Conservation (phyloP, 768 basidiomycete genomes). For the Phanerochaete carnosa region DNA sequence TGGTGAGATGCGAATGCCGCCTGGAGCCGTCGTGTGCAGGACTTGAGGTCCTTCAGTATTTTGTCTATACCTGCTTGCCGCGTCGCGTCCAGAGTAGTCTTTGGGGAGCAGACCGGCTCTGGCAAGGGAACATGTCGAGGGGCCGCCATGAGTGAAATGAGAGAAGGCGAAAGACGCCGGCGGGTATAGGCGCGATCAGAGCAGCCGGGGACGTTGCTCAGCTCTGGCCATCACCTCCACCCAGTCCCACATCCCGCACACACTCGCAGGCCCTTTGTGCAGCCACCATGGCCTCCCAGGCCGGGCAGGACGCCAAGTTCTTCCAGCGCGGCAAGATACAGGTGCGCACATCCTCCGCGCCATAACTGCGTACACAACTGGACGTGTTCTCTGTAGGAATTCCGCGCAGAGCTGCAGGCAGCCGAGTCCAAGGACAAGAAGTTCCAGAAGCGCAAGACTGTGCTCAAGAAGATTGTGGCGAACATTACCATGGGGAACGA, state of each 20-base stretch:
- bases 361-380: slow-evolving; percentile 3
- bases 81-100: slow-evolving; percentile 17
- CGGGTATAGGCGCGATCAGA: not conserved
- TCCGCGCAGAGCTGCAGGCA: slow-evolving; percentile 86
- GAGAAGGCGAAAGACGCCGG: not conserved
- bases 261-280: not conserved
- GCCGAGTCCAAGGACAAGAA: slow-evolving; percentile 97
- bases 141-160: slow-evolving; percentile 13
- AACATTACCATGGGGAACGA: slow-evolving; percentile 99
- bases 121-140: slow-evolving; percentile 14
- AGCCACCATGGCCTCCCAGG: slow-evolving; percentile 41
- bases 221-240: not conserved
- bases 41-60: slow-evolving; percentile 60
- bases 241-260: not conserved
- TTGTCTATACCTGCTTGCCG: slow-evolving; percentile 42
- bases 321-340: slow-evolving; percentile 91
- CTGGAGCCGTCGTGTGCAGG: slow-evolving; percentile 49
- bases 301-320: slow-evolving; percentile 88
- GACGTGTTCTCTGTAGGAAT: slow-evolving; percentile 51
- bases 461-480: slow-evolving; percentile 95
- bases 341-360: slow-evolving; percentile 38
- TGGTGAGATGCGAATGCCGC: slow-evolving; percentile 36
- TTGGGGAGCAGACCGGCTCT: slow-evolving; percentile 7
- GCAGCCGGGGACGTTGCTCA: slow-evolving; percentile 2
- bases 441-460: slow-evolving; percentile 87